These are phyloP conservation scores for Talaromyces wortmannii DNA, from an alignment of 495 filamentous ascomycete genomes.

Conservation along the genomic window DNA sequence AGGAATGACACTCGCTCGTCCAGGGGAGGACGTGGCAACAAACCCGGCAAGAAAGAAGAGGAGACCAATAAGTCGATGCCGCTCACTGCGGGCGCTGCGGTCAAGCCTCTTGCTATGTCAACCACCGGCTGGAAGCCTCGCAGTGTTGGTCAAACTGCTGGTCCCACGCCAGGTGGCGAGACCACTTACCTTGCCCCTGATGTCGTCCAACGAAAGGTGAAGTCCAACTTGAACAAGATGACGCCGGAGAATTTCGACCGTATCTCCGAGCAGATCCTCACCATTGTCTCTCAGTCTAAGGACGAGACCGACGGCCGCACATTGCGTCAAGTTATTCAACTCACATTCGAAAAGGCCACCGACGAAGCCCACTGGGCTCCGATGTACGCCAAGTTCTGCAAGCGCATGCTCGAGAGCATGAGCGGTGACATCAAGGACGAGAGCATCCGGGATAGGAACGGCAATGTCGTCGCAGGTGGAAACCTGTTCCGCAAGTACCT, in stretches of 20 bases:
- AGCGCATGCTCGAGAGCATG: conserved; percentile 94
- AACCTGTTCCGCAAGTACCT: conserved; percentile 97
- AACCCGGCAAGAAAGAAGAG: conserved; percentile 52
- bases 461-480: conserved; percentile 83
- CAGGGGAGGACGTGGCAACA: conserved; percentile 61
- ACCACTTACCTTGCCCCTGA: conserved; percentile 71
- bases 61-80: conserved; percentile 78
- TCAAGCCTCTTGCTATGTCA: conserved; percentile 70
- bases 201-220: conserved; percentile 97
- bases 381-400: conserved; percentile 99
- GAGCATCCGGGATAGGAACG: conserved; percentile 78
- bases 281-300: conserved; percentile 91
- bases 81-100: conserved; percentile 68
- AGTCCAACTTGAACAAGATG: conserved; percentile 99
- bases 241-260: conserved; percentile 98
- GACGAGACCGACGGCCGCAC: conserved; percentile 92
- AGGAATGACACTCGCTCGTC: conserved; percentile 43
- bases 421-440: conserved; percentile 93
- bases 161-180: conserved; percentile 46
- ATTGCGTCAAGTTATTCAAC: conserved; percentile 93
- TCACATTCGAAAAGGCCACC: conserved; percentile 98
- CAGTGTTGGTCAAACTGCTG: conserved; percentile 50
- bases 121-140: conserved; percentile 84
- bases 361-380: conserved; percentile 98
- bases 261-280: conserved; percentile 87